Base-by-base conservation (phyloP, 306 rosid species). In the Fragaria vesca region DNA sequence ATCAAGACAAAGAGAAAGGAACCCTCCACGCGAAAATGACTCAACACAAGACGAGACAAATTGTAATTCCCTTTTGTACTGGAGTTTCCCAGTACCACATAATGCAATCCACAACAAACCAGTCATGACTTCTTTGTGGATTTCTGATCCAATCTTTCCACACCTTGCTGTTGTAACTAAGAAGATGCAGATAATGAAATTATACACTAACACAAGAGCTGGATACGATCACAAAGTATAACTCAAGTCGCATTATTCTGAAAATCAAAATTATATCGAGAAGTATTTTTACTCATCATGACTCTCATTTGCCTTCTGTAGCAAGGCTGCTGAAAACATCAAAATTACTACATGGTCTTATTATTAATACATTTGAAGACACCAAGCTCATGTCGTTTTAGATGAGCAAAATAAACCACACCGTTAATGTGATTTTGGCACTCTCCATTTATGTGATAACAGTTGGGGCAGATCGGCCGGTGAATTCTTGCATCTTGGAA, bases 381-480 rank as follows among this genome's bases (percentile, higher is more conserved):
- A 52, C 32, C 28, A 40, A 32, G 80, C 82, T 20, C n/a, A 36
- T 10, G 55, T 47, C 77, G 45, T 34, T 55, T 43, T 65, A 26
- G 40, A 65, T 57, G 48, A 45, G 15, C 46, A 70, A 81, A 51
- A 71, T 26, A 18, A 38, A 36, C 8, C 42, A 47, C 75, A 12
- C 24, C 3, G 55, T n/a, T 36, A 72, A 48, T 52, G 11, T 28
- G 60, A 73, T 46, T 51, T 28, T 43, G n/a, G 73, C 20, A 58
- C 10, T 46, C 17, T 5, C 21, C 60, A 67, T 78, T 77, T 81
- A 92, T 66, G 98, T 95, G 60, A 95, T 95, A 62, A 95, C 99
- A 6, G 99, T 93, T 3, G 99, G 99, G 74, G 94, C 94, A 16
- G 97, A 82, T 77, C 99, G 96, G 34, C 99, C 98, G 0, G 99